These are phyloP conservation scores for Fusarium miscanthi DNA, from an alignment of 2,329 filamentous ascomycete species.

Conservation along the genomic window DNA sequence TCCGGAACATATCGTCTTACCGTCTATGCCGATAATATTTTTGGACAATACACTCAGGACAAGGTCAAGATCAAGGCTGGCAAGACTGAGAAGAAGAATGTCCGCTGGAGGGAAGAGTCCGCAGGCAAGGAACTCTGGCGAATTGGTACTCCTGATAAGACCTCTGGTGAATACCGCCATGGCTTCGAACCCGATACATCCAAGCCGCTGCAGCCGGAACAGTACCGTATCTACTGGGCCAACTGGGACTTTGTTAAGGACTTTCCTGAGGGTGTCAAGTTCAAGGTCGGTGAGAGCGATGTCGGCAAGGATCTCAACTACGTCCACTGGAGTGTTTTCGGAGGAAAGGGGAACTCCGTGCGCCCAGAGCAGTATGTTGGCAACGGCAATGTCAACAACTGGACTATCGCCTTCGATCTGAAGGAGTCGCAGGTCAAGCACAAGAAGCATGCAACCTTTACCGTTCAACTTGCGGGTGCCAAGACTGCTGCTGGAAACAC, in stretches of 20 bases:
- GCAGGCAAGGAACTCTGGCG: constrained; percentile 70
- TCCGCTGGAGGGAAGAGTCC: constrained; percentile 64
- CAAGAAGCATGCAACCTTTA: constrained; percentile 64
- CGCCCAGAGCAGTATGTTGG: constrained; percentile 57
- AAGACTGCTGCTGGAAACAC: constrained; percentile 73
- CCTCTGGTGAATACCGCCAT: constrained; percentile 69
- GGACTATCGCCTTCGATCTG: constrained; percentile 67
- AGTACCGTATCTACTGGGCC: constrained; percentile 72
- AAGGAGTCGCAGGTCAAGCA: constrained; percentile 54
- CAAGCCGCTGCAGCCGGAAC: constrained; percentile 62
- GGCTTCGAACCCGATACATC: constrained; percentile 62
- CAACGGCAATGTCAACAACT: constrained; percentile 64
- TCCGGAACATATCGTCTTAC: constrained; percentile 71
- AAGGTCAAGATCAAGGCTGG: constrained; percentile 56
- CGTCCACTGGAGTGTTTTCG: constrained; percentile 74
- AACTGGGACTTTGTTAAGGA: constrained; percentile 69
- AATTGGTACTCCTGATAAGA: constrained; percentile 71
- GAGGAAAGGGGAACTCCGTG: constrained; percentile 62
- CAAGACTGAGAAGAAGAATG: constrained; percentile 50
- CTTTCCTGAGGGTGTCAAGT: constrained; percentile 68
- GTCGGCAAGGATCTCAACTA: constrained; percentile 67
- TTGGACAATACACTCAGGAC: constrained; percentile 69
- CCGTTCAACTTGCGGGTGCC: constrained; percentile 70
- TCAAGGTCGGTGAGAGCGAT: constrained; percentile 65
- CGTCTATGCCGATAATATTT: constrained; percentile 70